phyloP scores from a whole-genome alignment of 2,329 filamentous ascomycete species.

The Scedosporium aurantiacum region DNA sequence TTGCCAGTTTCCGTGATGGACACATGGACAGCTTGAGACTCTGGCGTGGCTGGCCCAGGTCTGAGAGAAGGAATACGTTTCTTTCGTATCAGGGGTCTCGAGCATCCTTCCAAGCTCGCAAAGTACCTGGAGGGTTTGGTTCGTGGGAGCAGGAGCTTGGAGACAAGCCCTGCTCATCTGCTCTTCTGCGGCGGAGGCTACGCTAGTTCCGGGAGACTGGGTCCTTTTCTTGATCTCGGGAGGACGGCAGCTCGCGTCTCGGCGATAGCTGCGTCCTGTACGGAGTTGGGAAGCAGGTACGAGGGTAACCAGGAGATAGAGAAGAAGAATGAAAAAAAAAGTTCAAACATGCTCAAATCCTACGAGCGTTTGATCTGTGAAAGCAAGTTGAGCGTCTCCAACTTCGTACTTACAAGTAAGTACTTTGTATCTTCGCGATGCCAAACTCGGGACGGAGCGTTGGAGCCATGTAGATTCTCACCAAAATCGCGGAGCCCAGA shows the following conservation, averaged over 20 bases:
- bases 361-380: neutral
- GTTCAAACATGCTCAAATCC: neutral
- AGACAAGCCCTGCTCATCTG: too few relatives aligned
- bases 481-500: neutral
- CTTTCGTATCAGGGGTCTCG: neutral
- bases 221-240: too few relatives aligned
- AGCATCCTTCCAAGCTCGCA: too few relatives aligned
- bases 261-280: too few relatives aligned
- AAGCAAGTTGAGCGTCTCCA: neutral
- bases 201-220: too few relatives aligned
- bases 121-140: neutral
- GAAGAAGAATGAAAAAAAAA: neutral
- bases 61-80: neutral
- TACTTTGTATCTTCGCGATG: neutral
- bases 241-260: too few relatives aligned
- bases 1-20: neutral
- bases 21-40: neutral
- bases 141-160: too few relatives aligned
- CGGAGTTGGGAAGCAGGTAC: too few relatives aligned
- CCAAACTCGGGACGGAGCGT: neutral
- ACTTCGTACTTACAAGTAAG: too few relatives aligned
- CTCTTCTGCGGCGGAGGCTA: too few relatives aligned
- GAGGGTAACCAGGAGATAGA: too few relatives aligned
- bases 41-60: too few relatives aligned
- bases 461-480: neutral